Evolutionary conservation across 1,284 basidiomycete genomes (phyloP).

Genomic region (Neonothopanus nambi): DNA sequence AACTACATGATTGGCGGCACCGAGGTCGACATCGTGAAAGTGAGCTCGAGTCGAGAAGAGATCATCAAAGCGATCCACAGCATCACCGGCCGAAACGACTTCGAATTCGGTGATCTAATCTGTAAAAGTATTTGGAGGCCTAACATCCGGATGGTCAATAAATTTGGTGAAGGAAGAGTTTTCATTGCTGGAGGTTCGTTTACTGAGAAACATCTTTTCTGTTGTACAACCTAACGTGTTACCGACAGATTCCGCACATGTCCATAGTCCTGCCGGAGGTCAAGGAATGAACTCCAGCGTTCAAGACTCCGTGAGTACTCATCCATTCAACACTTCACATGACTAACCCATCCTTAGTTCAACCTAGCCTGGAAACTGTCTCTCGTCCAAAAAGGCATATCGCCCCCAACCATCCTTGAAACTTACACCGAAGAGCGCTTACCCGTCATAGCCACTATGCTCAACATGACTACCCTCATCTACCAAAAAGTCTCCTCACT

Average conservation of each 20-base stretch:
- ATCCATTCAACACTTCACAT: neutral
- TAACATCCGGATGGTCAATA: conserved; percentile 19
- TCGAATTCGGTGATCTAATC: conserved; percentile 7
- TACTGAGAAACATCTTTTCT: conserved; percentile 17
- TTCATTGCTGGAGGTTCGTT: conserved; percentile 35
- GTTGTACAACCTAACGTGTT: too few species aligned
- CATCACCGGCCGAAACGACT: conserved; percentile 27
- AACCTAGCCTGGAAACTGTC: conserved; percentile 34
- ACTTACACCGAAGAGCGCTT: conserved; percentile 29
- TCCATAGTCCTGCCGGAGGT: conserved; percentile 29
- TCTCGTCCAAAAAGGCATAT: conserved; percentile 25
- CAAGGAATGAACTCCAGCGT: conserved; percentile 26
- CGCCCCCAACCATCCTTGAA: conserved; percentile 23
- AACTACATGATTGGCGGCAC: too few species aligned
- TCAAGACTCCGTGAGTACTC: conserved; percentile 24
- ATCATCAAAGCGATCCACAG: conserved; percentile 31
- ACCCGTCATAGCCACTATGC: conserved; percentile 31
- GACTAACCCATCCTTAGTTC: conserved; percentile 1
- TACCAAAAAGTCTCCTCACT: conserved; percentile 4
- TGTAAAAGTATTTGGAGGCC: conserved; percentile 15
- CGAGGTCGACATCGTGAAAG: conserved; percentile 24
- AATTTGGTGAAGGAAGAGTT: conserved; percentile 21
- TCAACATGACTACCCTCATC: conserved; percentile 20
- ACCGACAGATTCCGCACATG: conserved; percentile 23
- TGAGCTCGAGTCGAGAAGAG: conserved; percentile 28